Evolutionary conservation across 441 rosid species (phyloP), one percentile per base, ranked within the genome.

Genomic region (Erodium moschatum): DNA sequence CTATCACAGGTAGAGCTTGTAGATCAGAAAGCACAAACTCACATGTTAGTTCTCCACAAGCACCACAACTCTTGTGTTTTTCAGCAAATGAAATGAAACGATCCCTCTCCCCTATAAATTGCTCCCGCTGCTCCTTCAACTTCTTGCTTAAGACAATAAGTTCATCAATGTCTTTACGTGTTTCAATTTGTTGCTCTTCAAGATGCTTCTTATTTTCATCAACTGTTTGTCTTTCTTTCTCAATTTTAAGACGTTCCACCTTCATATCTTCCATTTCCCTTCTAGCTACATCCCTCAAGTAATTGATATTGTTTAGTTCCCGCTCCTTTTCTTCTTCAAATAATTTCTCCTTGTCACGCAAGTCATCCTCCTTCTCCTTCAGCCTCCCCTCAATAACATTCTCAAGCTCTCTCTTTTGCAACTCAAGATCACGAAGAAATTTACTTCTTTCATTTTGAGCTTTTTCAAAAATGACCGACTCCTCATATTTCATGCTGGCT

Each of bases 301-400:
- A 82, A 71, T 80, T 87, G 58, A 89, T 83, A 73, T 88, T 89
- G 72, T 79, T 80, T 62, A 86, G 35, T 67, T 88, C 97, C 74
- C 83, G 83, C 82, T 86, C 91, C 65, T 78, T 94, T 80, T 91
- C 96, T 78, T 89, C 96, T 69, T 87, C 96, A 74, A 94, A 87
- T 42, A 48, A 38, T 73, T 81, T 85, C 68, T 81, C 81, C 78
- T 75, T 87, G 29, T 79, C 82, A 63, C 74, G 85, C 78, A 88
- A 78, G 69, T 79, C 75, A 71, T 71, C 85, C 68, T 89, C 97
- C 85, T 82, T 76, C 74, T 85, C 92, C 66, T 88, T 94, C 79
- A 33, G 71, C 72, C 77, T 84, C 60, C 64, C 80, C 79, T 84
- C 94, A 79, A 89, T 71, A 64, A 82, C 85, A 76, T 73, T 81